Percentiles rank a stretch among this genome's conserved stretches.
Conservation (phyloP, 371 early-diverging fungal species). For the Blakeslea trispora region DNA sequence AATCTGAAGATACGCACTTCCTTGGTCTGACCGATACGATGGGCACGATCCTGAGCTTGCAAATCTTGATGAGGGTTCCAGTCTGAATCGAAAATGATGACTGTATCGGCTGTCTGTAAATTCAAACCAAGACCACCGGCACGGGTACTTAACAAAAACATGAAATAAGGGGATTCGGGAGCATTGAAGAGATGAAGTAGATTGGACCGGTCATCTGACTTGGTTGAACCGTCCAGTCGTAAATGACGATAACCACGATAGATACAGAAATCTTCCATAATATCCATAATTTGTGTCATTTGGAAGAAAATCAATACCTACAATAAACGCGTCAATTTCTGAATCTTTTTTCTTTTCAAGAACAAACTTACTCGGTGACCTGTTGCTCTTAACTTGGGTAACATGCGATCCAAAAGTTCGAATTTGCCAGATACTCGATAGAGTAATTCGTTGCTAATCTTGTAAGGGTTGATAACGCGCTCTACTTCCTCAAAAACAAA, state of each 20-base stretch:
- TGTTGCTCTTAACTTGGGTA: conserved; percentile 85
- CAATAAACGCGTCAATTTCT: not conserved
- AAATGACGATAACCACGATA: conserved; percentile 80
- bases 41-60: conserved; percentile 99
- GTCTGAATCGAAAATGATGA: conserved; percentile 99
- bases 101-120: conserved; percentile 98
- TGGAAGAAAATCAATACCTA: conserved; percentile 97
- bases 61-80: conserved; percentile 99
- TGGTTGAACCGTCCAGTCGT: conserved; percentile 96
- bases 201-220: conserved; percentile 87
- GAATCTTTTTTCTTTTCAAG: not conserved
- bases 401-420: conserved; percentile 95
- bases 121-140: conserved; percentile 99
- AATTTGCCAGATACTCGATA: conserved; percentile 96
- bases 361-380: conserved; percentile 78
- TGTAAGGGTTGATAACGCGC: conserved; percentile 67
- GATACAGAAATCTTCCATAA: conserved; percentile 94
- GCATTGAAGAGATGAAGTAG: conserved; percentile 85
- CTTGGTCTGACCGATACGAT: conserved; percentile 99
- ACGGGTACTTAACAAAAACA: conserved; percentile 97
- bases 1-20: conserved; percentile 98
- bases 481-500: conserved; percentile 98
- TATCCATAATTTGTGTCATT: conserved; percentile 98
- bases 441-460: conserved; percentile 58
- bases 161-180: conserved; percentile 81